These are phyloP conservation scores for Rhodofomes roseus DNA, from an alignment of 1,284 basidiomycete genomes.

Conservation along the genomic window DNA sequence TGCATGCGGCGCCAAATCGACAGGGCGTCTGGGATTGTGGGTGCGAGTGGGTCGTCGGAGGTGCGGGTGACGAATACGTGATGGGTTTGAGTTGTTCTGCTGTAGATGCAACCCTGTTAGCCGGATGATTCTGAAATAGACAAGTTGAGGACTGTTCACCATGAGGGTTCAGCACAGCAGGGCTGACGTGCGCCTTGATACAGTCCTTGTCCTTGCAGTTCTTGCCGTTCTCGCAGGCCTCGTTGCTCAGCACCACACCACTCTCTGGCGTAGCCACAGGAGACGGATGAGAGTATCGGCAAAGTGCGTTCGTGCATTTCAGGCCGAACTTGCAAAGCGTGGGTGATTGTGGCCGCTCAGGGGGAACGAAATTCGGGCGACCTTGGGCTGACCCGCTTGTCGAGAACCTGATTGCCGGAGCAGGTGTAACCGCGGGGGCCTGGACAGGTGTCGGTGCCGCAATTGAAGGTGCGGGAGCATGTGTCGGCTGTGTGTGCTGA, in stretches of 20 bases:
- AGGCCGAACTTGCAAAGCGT: slow-evolving; percentile 88
- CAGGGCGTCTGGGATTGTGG: slow-evolving; percentile 46
- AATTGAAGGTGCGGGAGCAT: slow-evolving; percentile 24
- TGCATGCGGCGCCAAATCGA: slow-evolving; percentile 73
- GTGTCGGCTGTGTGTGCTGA: slow-evolving; percentile 13
- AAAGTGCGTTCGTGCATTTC: slow-evolving; percentile 86
- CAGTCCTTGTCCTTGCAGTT: slow-evolving; percentile 90
- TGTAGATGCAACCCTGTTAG: slow-evolving; percentile 14
- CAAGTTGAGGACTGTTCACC: slow-evolving; percentile 37
- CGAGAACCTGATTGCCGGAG: slow-evolving; percentile 24
- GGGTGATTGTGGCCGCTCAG: slow-evolving; percentile 78
- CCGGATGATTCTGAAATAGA: neutral
- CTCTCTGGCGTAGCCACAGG: slow-evolving; percentile 89
- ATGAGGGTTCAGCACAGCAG: slow-evolving; percentile 65
- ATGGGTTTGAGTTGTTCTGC: slow-evolving; percentile 41
- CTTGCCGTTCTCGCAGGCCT: slow-evolving; percentile 82
- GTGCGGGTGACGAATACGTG: slow-evolving; percentile 21
- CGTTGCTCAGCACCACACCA: slow-evolving; percentile 90
- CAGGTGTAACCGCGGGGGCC: slow-evolving; percentile 29
- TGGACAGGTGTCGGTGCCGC: slow-evolving; percentile 34
- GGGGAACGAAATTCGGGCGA: slow-evolving; percentile 49
- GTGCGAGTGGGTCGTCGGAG: slow-evolving; percentile 18
- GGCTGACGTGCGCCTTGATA: slow-evolving; percentile 84
- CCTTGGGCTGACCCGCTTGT: slow-evolving; percentile 24
- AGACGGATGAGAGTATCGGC: slow-evolving; percentile 87